A percentile compares a stretch with the other conserved stretches of the same genome.
phyloP scores from a whole-genome alignment of 1,139 yeast species.

The Yamadazyma siamensis region DNA sequence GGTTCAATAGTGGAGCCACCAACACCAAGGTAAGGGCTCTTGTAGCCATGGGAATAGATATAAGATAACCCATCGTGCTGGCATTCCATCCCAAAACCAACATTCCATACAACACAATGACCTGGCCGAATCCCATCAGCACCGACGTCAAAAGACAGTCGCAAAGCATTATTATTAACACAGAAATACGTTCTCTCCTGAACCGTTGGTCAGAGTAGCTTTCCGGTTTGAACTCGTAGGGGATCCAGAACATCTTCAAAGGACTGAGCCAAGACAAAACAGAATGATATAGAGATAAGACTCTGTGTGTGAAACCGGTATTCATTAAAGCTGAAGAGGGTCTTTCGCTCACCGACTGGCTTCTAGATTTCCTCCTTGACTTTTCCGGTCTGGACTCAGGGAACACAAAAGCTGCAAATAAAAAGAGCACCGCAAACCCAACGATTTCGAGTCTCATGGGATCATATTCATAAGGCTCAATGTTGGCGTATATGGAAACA shows the following conservation, averaged over 20 bases:
- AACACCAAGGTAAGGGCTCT: constrained; percentile 29
- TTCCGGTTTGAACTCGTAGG: constrained; percentile 26
- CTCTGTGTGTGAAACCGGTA: background rate
- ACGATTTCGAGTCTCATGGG: constrained; percentile 30
- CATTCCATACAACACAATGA: constrained; percentile 51
- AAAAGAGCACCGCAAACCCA: constrained; percentile 18
- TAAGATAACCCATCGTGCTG: constrained; percentile 52
- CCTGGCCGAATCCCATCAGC: constrained; percentile 36
- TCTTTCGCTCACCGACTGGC: constrained; percentile 16
- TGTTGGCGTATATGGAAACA: constrained; percentile 2
- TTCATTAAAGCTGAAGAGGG: background rate
- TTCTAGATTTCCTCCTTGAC: constrained; percentile 47
- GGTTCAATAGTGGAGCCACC: constrained; percentile 30
- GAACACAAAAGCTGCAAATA: constrained; percentile 35
- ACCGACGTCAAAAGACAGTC: constrained; percentile 42
- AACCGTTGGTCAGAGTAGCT: constrained; percentile 11
- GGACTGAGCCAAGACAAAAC: constrained; percentile 41
- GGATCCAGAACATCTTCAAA: constrained; percentile 33
- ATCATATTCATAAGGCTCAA: constrained; percentile 22
- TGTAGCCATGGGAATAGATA: constrained; percentile 51
- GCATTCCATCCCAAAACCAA: constrained; percentile 58
- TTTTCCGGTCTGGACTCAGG: constrained; percentile 57
- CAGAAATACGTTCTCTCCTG: constrained; percentile 24
- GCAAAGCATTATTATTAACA: constrained; percentile 37
- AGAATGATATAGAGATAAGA: background rate